Evolutionary conservation across 345 rosid genomes (phyloP), one percentile per base, ranked within the genome.

Genomic region (Cochlearia excelsa): DNA sequence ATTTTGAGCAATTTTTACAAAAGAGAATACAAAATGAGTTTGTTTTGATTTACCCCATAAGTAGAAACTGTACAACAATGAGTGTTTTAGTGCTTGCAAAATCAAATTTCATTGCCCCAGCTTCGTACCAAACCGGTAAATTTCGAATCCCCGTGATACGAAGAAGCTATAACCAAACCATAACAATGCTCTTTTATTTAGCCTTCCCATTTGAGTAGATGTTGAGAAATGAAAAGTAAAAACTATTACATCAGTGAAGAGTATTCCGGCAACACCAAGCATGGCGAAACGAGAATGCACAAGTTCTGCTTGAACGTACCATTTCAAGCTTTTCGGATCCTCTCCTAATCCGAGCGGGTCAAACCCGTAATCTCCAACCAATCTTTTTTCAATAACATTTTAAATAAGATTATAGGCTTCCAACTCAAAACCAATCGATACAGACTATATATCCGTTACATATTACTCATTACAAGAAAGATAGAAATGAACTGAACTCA

Each of bases 261-360:
- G 86, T 75, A 92, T 92, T 50, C 95, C 97, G 2, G 91, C 97
- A 66, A 85, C 86, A 47, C 97, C 98, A 5, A 81, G 82, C 98
- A 83, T 88, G 2, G 98, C 96, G 67, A 92, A 92, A 68, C 98
- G 95, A 52, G 89, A 59, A 63, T 85, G 99, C 47, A 88, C 94
- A 66, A 88, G 73, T 76, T 92, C 95, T 33, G 99, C 99, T 78
- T 92, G 95, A 61, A 88, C 99, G 45, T 83, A 92, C 98, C 95
- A 92, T 65, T 77, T 88, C 78, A 88, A 84, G 85, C 90, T 88
- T 33, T 79, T 79, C 0, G 89, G 94, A 60, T 88, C 86, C 63
- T 88, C 95, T 52, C 98, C 98, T 44, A 92, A 81, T 46, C 97
- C 95, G 3, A 92, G 88, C 3, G 97, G 99, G 74, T 88, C 94